These are phyloP conservation scores for Ceratocystis eucalypticola DNA, from an alignment of 2,329 filamentous ascomycete genomes.

Conservation along the genomic window DNA sequence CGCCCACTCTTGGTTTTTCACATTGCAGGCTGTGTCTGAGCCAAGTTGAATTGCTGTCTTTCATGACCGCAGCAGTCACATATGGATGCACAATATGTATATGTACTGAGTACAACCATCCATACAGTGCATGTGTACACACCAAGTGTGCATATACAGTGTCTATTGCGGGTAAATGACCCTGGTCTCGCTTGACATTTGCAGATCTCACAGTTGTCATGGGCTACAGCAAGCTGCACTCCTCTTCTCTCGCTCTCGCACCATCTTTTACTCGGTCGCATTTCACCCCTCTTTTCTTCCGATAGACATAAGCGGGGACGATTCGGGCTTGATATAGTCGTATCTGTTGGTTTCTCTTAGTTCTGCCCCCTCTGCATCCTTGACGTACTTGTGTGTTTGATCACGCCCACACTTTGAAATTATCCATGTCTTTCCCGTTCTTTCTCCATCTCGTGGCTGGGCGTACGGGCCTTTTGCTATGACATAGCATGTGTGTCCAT, in stretches of 20 bases:
- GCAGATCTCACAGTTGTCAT: constrained; percentile 3
- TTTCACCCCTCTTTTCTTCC: background rate
- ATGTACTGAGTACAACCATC: background rate
- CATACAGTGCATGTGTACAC: background rate
- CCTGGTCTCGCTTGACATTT: constrained; percentile 4
- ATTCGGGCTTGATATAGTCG: background rate
- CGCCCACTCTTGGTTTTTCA: background rate
- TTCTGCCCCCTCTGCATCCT: background rate
- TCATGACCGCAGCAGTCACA: background rate
- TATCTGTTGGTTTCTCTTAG: background rate
- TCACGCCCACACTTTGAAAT: background rate
- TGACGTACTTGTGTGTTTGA: background rate
- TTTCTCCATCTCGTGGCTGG: background rate
- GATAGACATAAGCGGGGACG: background rate
- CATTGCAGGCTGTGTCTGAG: background rate
- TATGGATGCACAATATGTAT: background rate
- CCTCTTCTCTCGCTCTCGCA: background rate
- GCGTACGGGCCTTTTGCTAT: background rate
- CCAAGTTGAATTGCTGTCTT: background rate
- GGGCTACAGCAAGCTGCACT: background rate
- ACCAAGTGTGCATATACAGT: background rate
- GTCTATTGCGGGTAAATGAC: background rate
- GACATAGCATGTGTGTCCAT: background rate
- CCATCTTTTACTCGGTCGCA: background rate
- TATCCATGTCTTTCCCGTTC: background rate